phyloP scores from a whole-genome alignment of 2,329 filamentous ascomycete species.

The Fragosphaeria purpurea region DNA sequence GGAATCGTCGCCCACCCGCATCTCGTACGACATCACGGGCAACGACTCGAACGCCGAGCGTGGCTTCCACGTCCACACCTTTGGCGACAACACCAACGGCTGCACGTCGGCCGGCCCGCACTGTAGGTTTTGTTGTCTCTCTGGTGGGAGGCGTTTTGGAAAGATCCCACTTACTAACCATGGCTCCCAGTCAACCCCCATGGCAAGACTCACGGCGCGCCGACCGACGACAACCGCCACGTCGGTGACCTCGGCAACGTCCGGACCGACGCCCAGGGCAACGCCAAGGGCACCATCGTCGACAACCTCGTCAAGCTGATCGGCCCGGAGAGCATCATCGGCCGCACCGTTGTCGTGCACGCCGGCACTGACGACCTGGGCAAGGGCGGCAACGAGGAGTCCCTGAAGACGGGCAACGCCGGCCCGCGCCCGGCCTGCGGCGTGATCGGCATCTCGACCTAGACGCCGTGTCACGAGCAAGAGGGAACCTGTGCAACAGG shows the following conservation, averaged over 20 bases:
- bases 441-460: conserved; percentile 81
- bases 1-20: conserved; percentile 72
- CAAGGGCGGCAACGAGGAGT: conserved; percentile 84
- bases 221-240: conserved; percentile 73
- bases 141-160: too few relatives aligned
- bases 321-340: conserved; percentile 87
- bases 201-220: conserved; percentile 85
- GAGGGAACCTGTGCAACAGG: too few relatives aligned
- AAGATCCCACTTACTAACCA: too few relatives aligned
- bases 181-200: conserved; percentile 73
- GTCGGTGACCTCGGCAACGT: conserved; percentile 98
- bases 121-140: conserved; percentile 50
- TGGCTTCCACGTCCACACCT: conserved; percentile 97
- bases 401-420: conserved; percentile 97
- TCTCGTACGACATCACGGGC: conserved; percentile 87
- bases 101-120: conserved; percentile 97
- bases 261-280: conserved; percentile 87
- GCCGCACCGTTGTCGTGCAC: conserved; percentile 92
- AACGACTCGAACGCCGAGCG: conserved; percentile 92
- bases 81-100: conserved; percentile 99
- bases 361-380: conserved; percentile 94
- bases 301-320: conserved; percentile 93
- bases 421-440: conserved; percentile 90
- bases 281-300: conserved; percentile 66
- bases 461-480: conserved; percentile 22